Conservation (phyloP, 306 rosid genomes). For the Lagenaria siceraria region DNA sequence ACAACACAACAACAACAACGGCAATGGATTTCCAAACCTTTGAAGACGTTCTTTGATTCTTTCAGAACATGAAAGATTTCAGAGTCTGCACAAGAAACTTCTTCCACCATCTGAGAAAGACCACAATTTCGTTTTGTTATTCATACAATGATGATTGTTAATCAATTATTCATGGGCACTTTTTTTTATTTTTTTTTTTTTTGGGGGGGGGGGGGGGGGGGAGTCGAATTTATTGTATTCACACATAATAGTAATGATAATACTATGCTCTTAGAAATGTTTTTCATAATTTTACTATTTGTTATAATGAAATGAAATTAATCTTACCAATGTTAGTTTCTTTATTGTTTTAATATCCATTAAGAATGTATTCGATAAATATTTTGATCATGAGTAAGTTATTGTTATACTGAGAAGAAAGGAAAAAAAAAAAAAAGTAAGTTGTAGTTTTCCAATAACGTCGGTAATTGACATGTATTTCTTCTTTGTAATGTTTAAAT, state of each 20-base stretch:
- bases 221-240: not conserved
- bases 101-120: not conserved
- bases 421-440: no score
- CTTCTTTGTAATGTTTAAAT: no score
- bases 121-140: not conserved
- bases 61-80: constrained; percentile 5
- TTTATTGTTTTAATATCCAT: no score
- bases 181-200: not conserved
- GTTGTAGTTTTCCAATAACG: no score
- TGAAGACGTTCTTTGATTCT: not conserved
- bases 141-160: not conserved
- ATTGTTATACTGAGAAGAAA: no score
- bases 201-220: not conserved
- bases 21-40: not conserved
- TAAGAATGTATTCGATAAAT: no score
- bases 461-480: no score
- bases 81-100: not conserved
- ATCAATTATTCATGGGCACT: not conserved
- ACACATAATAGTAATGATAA: not conserved
- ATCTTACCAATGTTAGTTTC: not conserved
- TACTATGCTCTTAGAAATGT: not conserved
- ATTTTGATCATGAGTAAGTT: no score
- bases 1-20: not conserved
- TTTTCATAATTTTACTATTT: not conserved
- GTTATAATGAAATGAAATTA: not conserved